Conservation (phyloP, 257 asterid species). For the Fraxinus excelsior region DNA sequence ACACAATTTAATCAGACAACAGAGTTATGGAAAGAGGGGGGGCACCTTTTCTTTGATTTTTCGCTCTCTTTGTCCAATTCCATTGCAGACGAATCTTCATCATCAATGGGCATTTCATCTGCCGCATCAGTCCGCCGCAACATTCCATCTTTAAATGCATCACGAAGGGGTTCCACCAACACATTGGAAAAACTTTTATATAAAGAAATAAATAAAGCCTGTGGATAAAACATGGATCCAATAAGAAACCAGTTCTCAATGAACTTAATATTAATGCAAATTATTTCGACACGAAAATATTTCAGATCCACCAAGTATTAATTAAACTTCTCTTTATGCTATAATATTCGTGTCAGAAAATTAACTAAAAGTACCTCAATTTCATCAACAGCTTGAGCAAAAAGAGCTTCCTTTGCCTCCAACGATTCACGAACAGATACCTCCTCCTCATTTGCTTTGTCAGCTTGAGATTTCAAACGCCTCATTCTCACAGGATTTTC, state of each 20-base stretch:
- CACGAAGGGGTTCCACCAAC: conserved; percentile 72
- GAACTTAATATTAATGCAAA: conserved; percentile 9
- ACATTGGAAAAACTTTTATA: conserved; percentile 73
- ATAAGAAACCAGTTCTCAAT: conserved; percentile 19
- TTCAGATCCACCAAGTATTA: conserved; percentile 5
- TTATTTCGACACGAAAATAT: conserved; percentile 6
- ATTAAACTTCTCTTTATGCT: neutral
- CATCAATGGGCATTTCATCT: conserved; percentile 83
- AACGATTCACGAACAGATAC: conserved; percentile 67
- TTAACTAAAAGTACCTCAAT: conserved; percentile 58
- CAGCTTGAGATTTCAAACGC: conserved; percentile 73
- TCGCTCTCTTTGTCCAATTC: conserved; percentile 72
- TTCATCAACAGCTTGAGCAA: conserved; percentile 75
- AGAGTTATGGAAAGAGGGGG: neutral
- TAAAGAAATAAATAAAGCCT: conserved; percentile 72
- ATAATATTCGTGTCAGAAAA: neutral
- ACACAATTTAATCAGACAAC: neutral
- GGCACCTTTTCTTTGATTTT: conserved; percentile 63
- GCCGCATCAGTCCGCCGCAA: conserved; percentile 46
- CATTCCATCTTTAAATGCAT: conserved; percentile 59
- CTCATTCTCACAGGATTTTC: conserved; percentile 90
- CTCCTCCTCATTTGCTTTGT: conserved; percentile 70
- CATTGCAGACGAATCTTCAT: conserved; percentile 64
- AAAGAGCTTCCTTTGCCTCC: conserved; percentile 93
- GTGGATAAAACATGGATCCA: conserved; percentile 24